phyloP scores from a whole-genome alignment of 306 rosid genomes.

The Vachellia collinsii region DNA sequence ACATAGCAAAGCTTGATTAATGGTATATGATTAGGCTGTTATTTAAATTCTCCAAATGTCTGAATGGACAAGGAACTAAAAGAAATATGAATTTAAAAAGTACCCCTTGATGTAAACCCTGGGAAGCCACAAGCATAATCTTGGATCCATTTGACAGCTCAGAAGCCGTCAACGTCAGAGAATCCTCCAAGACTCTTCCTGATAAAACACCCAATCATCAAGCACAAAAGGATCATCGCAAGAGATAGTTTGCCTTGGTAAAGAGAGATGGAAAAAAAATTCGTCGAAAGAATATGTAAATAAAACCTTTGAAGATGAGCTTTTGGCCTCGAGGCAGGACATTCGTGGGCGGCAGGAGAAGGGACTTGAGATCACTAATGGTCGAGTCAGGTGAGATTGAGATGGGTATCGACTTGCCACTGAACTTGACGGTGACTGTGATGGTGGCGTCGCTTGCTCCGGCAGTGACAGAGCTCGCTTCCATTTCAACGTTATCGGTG shows the following conservation, averaged over 20 bases:
- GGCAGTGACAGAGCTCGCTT: slow-evolving; percentile 23
- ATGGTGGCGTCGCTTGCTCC: slow-evolving; percentile 35
- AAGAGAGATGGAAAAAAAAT: background rate
- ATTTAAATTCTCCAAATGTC: background rate
- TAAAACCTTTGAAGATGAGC: slow-evolving; percentile 87
- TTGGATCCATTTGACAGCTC: slow-evolving; percentile 70
- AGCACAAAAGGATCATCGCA: background rate
- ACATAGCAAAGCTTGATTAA: background rate
- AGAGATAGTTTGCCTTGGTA: background rate
- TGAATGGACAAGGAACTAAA: background rate
- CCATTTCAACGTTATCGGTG: slow-evolving; percentile 42
- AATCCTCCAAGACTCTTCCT: slow-evolving; percentile 89
- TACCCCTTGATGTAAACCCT: slow-evolving; percentile 99
- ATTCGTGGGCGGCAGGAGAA: slow-evolving; percentile 77
- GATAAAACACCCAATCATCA: slow-evolving; percentile 35
- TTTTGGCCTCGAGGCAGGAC: slow-evolving; percentile 94
- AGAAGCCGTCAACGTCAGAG: slow-evolving; percentile 60
- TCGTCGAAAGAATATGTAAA: background rate
- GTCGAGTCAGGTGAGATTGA: slow-evolving; percentile 64
- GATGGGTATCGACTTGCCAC: slow-evolving; percentile 58
- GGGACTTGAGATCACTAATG: slow-evolving; percentile 74
- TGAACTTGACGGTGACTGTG: slow-evolving; percentile 69
- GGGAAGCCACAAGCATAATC: slow-evolving; percentile 92
- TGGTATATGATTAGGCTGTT: slow-evolving; percentile 9
- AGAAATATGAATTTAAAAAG: background rate